phyloP scores from a whole-genome alignment of 1,284 basidiomycete genomes.

The Boletus sp. region DNA sequence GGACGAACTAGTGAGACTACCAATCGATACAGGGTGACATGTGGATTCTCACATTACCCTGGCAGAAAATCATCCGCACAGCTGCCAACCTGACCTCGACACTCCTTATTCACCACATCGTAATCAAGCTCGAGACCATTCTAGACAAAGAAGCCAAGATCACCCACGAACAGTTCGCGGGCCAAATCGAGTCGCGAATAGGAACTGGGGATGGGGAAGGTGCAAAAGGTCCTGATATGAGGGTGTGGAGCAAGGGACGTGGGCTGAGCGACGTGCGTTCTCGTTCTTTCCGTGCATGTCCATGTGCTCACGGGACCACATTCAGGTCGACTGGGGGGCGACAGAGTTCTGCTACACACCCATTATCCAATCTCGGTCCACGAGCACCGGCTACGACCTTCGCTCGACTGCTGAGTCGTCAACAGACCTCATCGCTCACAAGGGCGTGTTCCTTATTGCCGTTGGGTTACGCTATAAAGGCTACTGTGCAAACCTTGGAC shows the following conservation, averaged over 20 bases:
- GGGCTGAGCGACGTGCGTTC: constrained; percentile 56
- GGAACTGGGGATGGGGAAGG: constrained; percentile 77
- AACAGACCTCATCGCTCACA: constrained; percentile 79
- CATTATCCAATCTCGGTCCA: constrained; percentile 91
- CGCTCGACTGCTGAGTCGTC: constrained; percentile 85
- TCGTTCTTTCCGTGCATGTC: not conserved
- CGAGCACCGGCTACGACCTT: constrained; percentile 80
- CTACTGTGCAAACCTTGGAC: constrained; percentile 88
- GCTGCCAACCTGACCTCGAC: constrained; percentile 84
- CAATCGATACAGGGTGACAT: not conserved
- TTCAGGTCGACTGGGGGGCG: constrained; percentile 79
- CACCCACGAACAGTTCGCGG: constrained; percentile 81
- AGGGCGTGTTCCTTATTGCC: constrained; percentile 86
- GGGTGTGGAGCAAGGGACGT: constrained; percentile 80
- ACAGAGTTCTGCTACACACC: constrained; percentile 95
- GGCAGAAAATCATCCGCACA: constrained; percentile 70
- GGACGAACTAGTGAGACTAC: constrained; percentile 76
- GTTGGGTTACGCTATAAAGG: constrained; percentile 91
- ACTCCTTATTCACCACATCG: constrained; percentile 82
- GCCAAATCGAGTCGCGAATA: constrained; percentile 81
- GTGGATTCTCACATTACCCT: constrained; percentile 11
- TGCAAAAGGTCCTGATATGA: constrained; percentile 82
- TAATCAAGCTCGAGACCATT: constrained; percentile 84
- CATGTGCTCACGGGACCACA: constrained; percentile 5
- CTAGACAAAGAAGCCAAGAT: constrained; percentile 90